Evolutionary conservation across 495 filamentous ascomycete genomes (phyloP).

Genomic region (Talaromyces thailandensis): DNA sequence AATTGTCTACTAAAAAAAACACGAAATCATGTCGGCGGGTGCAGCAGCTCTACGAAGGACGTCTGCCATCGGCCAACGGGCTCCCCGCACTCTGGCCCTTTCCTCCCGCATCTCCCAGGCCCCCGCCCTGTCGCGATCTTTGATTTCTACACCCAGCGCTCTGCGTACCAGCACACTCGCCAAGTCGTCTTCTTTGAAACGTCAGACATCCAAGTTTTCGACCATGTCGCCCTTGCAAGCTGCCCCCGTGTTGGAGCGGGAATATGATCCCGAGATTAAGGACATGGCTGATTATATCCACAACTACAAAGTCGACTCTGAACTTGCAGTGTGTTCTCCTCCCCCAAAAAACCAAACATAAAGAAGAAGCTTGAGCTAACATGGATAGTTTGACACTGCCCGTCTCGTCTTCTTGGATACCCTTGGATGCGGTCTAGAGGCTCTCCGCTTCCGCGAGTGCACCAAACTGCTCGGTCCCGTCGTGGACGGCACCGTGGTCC

Average conservation of each 20-base stretch:
- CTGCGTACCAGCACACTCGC: conserved; percentile 7
- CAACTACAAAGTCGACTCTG: conserved; percentile 81
- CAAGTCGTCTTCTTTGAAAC: conserved; percentile 5
- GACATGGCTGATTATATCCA: conserved; percentile 93
- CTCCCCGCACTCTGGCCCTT: conserved; percentile 36
- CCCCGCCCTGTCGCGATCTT: conserved; percentile 14
- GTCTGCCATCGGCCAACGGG: conserved; percentile 29
- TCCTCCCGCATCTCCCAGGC: conserved; percentile 32
- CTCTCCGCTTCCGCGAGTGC: conserved; percentile 92
- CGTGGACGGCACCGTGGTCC: conserved; percentile 83
- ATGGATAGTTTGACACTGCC: conserved; percentile 75
- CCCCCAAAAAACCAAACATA: neutral
- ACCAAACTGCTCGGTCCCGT: conserved; percentile 90
- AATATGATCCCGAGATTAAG: conserved; percentile 83
- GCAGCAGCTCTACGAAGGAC: conserved; percentile 29
- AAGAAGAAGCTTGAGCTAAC: neutral
- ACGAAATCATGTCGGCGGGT: conserved; percentile 4
- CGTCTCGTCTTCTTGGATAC: conserved; percentile 89
- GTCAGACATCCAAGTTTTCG: conserved; percentile 29
- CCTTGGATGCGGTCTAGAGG: conserved; percentile 91
- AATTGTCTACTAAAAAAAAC: neutral
- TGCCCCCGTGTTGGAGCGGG: conserved; percentile 33
- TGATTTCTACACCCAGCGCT: conserved; percentile 12
- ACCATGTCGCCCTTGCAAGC: conserved; percentile 39
- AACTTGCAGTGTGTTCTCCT: conserved; percentile 67